These are phyloP conservation scores for Aspergillus tubingensis DNA, from an alignment of 2,329 filamentous ascomycete species.

Conservation along the genomic window DNA sequence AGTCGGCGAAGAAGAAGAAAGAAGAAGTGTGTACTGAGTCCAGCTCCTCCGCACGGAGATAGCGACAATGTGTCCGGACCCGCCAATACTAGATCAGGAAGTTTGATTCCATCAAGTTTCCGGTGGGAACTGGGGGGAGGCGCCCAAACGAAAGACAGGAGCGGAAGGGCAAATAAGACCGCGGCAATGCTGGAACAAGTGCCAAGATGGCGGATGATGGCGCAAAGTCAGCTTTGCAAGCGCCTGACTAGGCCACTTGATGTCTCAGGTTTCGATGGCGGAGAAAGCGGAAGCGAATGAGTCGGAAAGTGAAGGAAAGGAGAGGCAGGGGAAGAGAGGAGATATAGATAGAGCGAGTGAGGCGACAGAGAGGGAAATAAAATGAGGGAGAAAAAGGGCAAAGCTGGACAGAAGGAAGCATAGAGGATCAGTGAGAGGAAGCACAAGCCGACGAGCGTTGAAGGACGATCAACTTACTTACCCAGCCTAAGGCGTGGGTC, in stretches of 20 bases:
- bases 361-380: background rate
- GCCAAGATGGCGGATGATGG: constrained; percentile 12
- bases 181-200: constrained; percentile 1
- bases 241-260: constrained; percentile 19
- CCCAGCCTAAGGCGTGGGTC: constrained; percentile 19
- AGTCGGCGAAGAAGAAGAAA: constrained; percentile 1
- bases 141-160: constrained; percentile 4
- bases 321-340: background rate
- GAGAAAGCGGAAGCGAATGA: background rate
- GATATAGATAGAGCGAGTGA: constrained; percentile 8
- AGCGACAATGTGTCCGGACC: constrained; percentile 20
- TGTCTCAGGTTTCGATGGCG: constrained; percentile 14
- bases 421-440: constrained; percentile 10
- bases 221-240: constrained; percentile 18
- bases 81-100: constrained; percentile 20
- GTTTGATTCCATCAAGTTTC: constrained; percentile 18
- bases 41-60: constrained; percentile 21
- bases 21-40: constrained; percentile 16
- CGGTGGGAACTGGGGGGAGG: constrained; percentile 1
- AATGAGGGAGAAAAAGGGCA: constrained; percentile 6
- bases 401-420: constrained; percentile 5
- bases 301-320: background rate
- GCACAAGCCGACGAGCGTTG: constrained; percentile 18
- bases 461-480: constrained; percentile 23
- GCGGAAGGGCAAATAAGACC: constrained; percentile 8